These are phyloP conservation scores for Amauroascus niger DNA, from an alignment of 2,329 filamentous ascomycete species.

Conservation along the genomic window DNA sequence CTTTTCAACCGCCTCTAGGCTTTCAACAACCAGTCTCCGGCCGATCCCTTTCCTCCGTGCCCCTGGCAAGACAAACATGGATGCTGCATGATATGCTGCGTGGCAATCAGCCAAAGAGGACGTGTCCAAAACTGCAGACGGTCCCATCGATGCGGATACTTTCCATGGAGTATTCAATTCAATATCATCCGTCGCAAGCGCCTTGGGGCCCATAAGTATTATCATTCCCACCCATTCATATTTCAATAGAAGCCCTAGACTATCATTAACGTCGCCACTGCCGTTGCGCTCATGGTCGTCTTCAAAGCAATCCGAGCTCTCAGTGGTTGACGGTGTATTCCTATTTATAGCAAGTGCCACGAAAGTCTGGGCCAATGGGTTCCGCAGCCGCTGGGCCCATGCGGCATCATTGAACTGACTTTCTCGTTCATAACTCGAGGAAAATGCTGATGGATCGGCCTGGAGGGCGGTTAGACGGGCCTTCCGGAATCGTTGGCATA, in stretches of 20 bases:
- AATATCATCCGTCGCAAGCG: slow-evolving; percentile 10
- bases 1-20: slow-evolving; percentile 10
- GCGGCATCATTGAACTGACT: slow-evolving; percentile 19
- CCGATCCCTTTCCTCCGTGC: slow-evolving; percentile 19
- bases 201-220: slow-evolving; percentile 23
- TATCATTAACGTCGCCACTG: neutral
- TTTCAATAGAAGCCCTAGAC: slow-evolving; percentile 12
- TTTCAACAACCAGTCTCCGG: slow-evolving; percentile 18
- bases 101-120: slow-evolving; percentile 14
- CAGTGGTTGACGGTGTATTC: neutral
- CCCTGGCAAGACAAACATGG: slow-evolving; percentile 24
- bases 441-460: slow-evolving; percentile 24
- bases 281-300: neutral
- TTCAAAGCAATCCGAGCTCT: neutral
- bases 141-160: slow-evolving; percentile 4
- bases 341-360: slow-evolving; percentile 17
- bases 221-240: slow-evolving; percentile 27
- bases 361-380: slow-evolving; percentile 23
- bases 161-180: slow-evolving; percentile 11
- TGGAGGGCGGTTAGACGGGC: slow-evolving; percentile 24
- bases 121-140: neutral
- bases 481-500: slow-evolving; percentile 19
- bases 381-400: slow-evolving; percentile 25
- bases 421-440: slow-evolving; percentile 25
- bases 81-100: slow-evolving; percentile 21